Conservation (phyloP, 2,329 filamentous ascomycete genomes). For the Trichoderma koningiopsis region DNA sequence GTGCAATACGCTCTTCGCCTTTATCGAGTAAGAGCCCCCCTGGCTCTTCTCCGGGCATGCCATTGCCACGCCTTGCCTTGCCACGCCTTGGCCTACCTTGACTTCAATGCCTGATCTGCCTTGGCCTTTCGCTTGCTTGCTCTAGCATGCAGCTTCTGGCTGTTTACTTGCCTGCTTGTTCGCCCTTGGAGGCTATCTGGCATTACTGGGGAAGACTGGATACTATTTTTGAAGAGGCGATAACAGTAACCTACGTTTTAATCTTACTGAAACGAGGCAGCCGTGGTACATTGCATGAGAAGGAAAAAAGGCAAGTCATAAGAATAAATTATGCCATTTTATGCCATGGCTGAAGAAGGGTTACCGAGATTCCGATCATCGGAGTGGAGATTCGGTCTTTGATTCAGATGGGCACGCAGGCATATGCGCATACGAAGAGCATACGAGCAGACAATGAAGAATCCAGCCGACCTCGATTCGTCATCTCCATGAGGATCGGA, state of each 20-base stretch:
- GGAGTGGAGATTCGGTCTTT: not conserved
- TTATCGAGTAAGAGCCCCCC: not conserved
- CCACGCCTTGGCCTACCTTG: not conserved
- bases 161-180: not conserved
- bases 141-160: not conserved
- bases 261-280: not conserved
- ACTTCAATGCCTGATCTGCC: too few relatives aligned
- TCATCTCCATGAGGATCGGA: not conserved
- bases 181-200: not conserved
- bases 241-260: not conserved
- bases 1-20: not conserved
- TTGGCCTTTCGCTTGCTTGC: not conserved
- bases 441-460: not conserved
- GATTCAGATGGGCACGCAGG: not conserved
- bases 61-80: not conserved
- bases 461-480: not conserved
- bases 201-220: not conserved
- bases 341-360: not conserved
- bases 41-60: not conserved
- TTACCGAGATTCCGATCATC: not conserved
- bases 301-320: not conserved
- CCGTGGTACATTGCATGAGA: not conserved
- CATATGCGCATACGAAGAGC: not conserved
- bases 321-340: not conserved
- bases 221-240: not conserved